Conservation (phyloP, 1,139 yeast genomes). For the Candida smagusa region DNA sequence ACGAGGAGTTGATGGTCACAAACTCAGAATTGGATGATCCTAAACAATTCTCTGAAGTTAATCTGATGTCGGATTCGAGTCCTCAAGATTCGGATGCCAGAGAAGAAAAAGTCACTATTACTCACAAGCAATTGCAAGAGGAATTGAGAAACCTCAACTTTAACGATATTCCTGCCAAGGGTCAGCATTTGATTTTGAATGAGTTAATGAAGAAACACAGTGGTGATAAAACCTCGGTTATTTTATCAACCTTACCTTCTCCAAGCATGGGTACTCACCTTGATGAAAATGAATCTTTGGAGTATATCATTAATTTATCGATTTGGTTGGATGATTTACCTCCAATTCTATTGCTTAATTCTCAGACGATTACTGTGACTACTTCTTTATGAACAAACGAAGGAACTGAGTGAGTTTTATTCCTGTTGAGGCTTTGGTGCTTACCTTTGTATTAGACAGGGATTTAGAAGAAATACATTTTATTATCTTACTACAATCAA, state of each 20-base stretch:
- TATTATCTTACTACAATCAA: no score
- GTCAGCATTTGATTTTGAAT: conserved; percentile 84
- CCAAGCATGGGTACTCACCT: conserved; percentile 81
- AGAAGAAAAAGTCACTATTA: conserved; percentile 15
- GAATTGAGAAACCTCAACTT: conserved; percentile 52
- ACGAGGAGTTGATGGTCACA: conserved; percentile 35
- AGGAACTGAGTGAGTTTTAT: no score
- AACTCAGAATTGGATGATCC: conserved; percentile 25
- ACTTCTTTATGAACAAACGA: conserved; percentile 85
- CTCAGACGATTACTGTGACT: conserved; percentile 93
- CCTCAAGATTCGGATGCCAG: neutral
- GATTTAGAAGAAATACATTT: no score
- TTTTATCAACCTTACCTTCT: conserved; percentile 86
- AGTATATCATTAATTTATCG: conserved; percentile 72
- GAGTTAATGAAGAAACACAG: conserved; percentile 69
- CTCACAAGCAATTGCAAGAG: conserved; percentile 36
- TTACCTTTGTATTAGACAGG: no score
- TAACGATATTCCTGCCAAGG: conserved; percentile 84
- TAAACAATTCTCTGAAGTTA: conserved; percentile 4
- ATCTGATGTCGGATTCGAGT: conserved; percentile 1
- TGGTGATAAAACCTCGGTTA: conserved; percentile 61
- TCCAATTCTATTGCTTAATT: conserved; percentile 75
- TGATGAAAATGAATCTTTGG: conserved; percentile 63
- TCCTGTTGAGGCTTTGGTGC: no score
- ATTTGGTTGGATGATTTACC: conserved; percentile 81